Conservation (phyloP, 225 moss, liverwort and hornwort species). For the Marchantia polymorpha region DNA sequence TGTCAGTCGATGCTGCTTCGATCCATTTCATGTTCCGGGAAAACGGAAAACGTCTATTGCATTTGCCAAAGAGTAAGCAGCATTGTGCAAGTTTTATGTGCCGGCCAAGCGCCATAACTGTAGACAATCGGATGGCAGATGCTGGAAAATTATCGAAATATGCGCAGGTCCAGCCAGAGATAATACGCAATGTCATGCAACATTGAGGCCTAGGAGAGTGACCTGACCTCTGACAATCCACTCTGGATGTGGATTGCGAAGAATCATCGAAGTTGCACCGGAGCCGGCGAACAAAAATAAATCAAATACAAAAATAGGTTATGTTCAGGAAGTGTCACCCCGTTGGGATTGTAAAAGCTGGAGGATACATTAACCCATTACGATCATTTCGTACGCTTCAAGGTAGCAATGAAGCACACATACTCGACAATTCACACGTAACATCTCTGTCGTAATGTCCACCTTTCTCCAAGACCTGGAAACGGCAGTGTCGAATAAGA, state of each 20-base stretch:
- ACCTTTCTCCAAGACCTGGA: too few relatives aligned
- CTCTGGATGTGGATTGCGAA: not conserved
- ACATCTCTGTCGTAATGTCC: too few relatives aligned
- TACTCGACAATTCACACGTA: too few relatives aligned
- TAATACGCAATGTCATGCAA: not conserved
- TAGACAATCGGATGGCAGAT: not conserved
- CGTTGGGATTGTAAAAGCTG: not conserved
- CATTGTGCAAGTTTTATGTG: conserved; percentile 77
- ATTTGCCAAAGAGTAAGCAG: conserved; percentile 73
- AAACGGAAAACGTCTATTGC: conserved; percentile 83
- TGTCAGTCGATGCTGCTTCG: conserved; percentile 94
- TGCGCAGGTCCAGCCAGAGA: not conserved
- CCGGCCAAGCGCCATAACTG: conserved; percentile 37
- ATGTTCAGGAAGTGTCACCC: not conserved
- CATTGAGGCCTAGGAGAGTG: not conserved
- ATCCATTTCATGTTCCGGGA: conserved; percentile 94
- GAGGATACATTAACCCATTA: not conserved
- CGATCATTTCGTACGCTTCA: too few relatives aligned
- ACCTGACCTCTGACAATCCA: not conserved
- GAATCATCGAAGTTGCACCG: not conserved
- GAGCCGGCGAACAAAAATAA: not conserved
- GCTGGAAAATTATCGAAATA: too few relatives aligned
- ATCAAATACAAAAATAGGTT: not conserved
- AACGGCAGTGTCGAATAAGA: too few relatives aligned
- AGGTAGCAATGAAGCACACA: too few relatives aligned